A percentile compares a stretch with the other conserved stretches of the same genome.
phyloP scores from a whole-genome alignment of 768 basidiomycete species.

The Scleroderma citrinum region DNA sequence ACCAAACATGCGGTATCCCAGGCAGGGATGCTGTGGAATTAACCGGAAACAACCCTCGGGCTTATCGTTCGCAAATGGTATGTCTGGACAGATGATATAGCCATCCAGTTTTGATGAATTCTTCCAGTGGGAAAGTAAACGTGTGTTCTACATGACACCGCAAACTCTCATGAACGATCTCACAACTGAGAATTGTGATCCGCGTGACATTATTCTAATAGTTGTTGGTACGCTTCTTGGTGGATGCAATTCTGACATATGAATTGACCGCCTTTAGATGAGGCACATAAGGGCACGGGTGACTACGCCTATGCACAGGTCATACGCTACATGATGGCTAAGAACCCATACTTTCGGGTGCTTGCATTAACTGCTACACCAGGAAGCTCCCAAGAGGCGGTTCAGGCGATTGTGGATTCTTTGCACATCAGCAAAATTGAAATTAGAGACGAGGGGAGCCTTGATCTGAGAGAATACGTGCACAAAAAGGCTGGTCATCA shows the following conservation, averaged over 20 bases:
- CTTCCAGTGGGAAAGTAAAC: conserved; percentile 68
- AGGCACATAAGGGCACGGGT: conserved; percentile 92
- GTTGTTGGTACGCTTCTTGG: conserved; percentile 63
- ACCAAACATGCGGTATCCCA: conserved; percentile 89
- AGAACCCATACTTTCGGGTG: conserved; percentile 89
- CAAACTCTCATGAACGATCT: conserved; percentile 93
- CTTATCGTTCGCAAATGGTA: conserved; percentile 55
- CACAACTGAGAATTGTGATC: conserved; percentile 63
- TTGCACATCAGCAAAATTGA: conserved; percentile 94
- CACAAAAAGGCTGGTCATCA: conserved; percentile 66
- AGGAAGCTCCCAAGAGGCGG: conserved; percentile 76
- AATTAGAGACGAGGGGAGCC: conserved; percentile 84
- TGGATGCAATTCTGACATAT: neutral
- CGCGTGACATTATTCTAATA: conserved; percentile 73
- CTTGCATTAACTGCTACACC: conserved; percentile 96
- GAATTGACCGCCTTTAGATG: conserved; percentile 48
- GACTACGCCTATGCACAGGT: conserved; percentile 90
- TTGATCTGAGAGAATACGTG: conserved; percentile 82
- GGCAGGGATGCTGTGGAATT: conserved; percentile 80
- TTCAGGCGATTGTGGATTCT: conserved; percentile 86
- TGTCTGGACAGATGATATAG: conserved; percentile 17
- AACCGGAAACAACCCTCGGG: conserved; percentile 64
- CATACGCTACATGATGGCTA: conserved; percentile 85
- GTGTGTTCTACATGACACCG: conserved; percentile 94
- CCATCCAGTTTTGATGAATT: neutral